These are phyloP conservation scores for Gynandropsis gynandra DNA, from an alignment of 345 rosid genomes.

Conservation along the genomic window DNA sequence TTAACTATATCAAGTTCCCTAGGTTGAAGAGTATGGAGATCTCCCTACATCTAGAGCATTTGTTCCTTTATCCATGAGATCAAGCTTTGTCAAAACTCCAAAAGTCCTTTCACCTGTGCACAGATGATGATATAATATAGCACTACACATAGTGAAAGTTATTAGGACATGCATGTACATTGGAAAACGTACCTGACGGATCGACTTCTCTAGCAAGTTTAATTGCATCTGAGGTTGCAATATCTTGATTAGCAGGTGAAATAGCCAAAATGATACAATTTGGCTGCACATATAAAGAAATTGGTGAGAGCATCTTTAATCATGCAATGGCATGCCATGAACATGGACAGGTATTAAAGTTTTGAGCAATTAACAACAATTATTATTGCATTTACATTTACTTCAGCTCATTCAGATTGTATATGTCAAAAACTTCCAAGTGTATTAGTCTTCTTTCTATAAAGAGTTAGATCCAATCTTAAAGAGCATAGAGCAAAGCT, in stretches of 20 bases:
- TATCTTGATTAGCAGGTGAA: conserved; percentile 99
- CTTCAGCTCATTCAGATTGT: conserved; percentile 6
- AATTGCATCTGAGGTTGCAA: conserved; percentile 99
- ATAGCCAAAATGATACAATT: conserved; percentile 96
- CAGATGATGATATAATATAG: neutral
- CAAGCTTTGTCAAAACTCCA: conserved; percentile 96
- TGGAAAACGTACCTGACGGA: conserved; percentile 66
- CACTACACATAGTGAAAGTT: conserved; percentile 15
- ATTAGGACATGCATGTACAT: conserved; percentile 4
- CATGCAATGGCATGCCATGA: neutral
- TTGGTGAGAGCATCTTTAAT: conserved; percentile 4
- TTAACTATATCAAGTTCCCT: neutral
- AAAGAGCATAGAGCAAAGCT: conserved; percentile 20
- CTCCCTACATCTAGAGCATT: conserved; percentile 72
- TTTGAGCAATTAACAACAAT: neutral
- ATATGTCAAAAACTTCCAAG: neutral
- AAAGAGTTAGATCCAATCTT: conserved; percentile 6
- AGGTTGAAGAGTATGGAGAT: neutral
- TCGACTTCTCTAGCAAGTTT: conserved; percentile 99
- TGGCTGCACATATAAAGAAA: conserved; percentile 56
- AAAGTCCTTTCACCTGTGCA: conserved; percentile 90
- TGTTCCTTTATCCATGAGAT: conserved; percentile 99
- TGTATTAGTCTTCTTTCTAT: neutral
- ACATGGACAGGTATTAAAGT: neutral
- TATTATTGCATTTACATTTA: neutral